These are phyloP conservation scores for Scenedesmus sp. DNA, from an alignment of 163 green algal species.

Conservation along the genomic window DNA sequence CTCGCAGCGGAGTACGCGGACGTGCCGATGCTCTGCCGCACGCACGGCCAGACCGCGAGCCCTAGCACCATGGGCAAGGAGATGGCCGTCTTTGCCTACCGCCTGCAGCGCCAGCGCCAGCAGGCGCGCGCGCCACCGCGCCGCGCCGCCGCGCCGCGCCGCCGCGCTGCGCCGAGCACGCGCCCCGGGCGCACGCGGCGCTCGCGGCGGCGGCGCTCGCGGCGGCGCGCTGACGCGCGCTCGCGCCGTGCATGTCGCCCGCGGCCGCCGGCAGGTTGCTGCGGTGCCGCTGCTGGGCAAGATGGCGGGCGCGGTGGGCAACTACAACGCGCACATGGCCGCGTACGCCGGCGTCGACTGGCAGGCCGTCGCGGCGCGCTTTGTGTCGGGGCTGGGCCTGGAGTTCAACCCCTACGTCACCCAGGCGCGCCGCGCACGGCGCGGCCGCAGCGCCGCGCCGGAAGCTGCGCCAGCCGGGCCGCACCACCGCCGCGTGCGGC, in stretches of 20 bases:
- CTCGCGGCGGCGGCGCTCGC: no score
- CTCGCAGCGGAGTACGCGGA: conserved; percentile 84
- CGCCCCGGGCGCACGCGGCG: no score
- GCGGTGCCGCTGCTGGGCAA: conserved; percentile 89
- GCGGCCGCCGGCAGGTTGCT: conserved; percentile 59
- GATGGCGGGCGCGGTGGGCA: conserved; percentile 97
- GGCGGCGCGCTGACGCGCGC: no score
- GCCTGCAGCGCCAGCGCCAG: conserved; percentile 61
- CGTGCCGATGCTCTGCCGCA: conserved; percentile 95
- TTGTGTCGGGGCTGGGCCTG: conserved; percentile 75
- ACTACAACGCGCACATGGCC: conserved; percentile 98
- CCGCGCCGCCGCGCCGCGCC: no score
- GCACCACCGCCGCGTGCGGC: neutral
- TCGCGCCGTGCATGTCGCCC: neutral
- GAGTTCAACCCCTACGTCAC: conserved; percentile 81
- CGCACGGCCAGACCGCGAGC: conserved; percentile 97
- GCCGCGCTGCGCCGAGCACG: no score
- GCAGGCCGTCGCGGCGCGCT: conserved; percentile 66
- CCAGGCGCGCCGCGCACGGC: no score
- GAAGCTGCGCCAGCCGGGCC: neutral
- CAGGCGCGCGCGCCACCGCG: conserved; percentile 55
- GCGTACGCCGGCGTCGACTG: conserved; percentile 97
- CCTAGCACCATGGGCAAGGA: conserved; percentile 99
- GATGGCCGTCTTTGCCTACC: conserved; percentile 95
- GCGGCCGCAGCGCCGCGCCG: no score